Evolutionary conservation across 768 basidiomycete genomes (phyloP).

Genomic region (Mycena vitilis): DNA sequence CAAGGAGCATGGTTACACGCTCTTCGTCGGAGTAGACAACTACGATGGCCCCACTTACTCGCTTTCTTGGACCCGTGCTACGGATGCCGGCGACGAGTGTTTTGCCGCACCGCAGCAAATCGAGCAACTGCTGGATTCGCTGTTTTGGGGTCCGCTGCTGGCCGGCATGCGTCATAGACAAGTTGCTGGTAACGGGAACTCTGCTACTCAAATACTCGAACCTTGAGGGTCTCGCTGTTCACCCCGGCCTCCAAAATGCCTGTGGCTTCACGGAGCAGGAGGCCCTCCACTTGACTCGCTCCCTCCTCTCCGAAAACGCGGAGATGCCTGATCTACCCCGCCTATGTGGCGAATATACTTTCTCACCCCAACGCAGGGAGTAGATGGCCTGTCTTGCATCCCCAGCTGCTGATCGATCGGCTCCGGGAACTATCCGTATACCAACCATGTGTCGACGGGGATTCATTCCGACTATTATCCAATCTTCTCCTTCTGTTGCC

Average conservation of each 20-base stretch:
- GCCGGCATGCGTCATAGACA: conserved; percentile 26
- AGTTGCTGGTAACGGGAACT: conserved; percentile 26
- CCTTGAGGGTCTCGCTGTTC: conserved; percentile 5
- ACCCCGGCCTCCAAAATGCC: not conserved
- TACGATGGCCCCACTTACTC: conserved; percentile 15
- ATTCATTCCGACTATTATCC: conserved; percentile 1
- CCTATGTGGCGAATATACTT: conserved; percentile 15
- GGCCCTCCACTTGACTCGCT: conserved; percentile 1
- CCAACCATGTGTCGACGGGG: too few relatives aligned
- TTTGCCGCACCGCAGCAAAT: not conserved
- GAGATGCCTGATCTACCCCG: conserved; percentile 8
- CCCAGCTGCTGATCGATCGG: conserved; percentile 4
- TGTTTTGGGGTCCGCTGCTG: conserved; percentile 14
- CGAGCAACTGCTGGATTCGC: conserved; percentile 12
- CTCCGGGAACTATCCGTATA: not conserved
- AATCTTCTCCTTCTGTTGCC: conserved; percentile 8
- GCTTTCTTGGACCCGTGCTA: not conserved
- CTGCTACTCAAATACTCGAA: not conserved
- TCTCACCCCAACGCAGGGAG: too few relatives aligned
- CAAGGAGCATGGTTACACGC: conserved; percentile 6
- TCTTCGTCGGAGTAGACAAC: conserved; percentile 23
- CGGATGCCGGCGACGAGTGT: not conserved
- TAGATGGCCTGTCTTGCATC: conserved; percentile 5
- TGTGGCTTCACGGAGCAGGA: conserved; percentile 29
- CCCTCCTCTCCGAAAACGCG: not conserved